A percentile compares a stretch with the other conserved stretches of the same genome.
phyloP scores from a whole-genome alignment of 495 filamentous ascomycete species.

The Lasiosphaeria ovina region DNA sequence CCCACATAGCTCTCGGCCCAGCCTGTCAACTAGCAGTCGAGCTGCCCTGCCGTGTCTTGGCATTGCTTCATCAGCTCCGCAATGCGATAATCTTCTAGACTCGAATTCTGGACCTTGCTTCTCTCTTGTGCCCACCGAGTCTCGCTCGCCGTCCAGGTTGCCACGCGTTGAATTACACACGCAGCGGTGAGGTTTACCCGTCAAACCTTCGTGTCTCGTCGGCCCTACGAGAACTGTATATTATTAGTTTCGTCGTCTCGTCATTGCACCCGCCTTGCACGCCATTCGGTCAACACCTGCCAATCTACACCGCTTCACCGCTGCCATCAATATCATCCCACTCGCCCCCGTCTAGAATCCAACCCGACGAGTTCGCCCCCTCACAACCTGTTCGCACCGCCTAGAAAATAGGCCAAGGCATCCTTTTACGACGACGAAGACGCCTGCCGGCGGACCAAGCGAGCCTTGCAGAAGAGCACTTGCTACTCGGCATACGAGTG shows the following conservation, averaged over 20 bases:
- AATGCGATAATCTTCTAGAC: conserved; percentile 20
- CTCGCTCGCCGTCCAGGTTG: no score
- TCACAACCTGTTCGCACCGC: no score
- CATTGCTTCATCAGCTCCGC: conserved; percentile 25
- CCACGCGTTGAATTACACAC: no score
- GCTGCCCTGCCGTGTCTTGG: conserved; percentile 24
- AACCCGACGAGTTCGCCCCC: no score
- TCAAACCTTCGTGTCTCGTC: not conserved
- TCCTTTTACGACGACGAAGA: not conserved
- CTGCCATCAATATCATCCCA: not conserved
- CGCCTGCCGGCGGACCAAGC: not conserved
- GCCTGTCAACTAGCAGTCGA: conserved; percentile 7
- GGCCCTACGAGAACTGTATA: not conserved
- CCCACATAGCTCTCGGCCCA: not conserved
- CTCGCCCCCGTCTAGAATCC: no score
- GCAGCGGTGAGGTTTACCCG: no score
- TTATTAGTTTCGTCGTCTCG: conserved; percentile 10
- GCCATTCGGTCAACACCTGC: not conserved
- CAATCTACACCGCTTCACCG: not conserved
- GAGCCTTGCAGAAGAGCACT: not conserved
- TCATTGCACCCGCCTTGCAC: conserved; percentile 8
- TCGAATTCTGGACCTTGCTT: not conserved
- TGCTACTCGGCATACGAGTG: not conserved
- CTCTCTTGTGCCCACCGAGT: conserved; percentile 3
- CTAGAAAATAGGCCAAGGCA: no score